Conservation (phyloP, 177 flowering plant genomes). For the Viscum album region DNA sequence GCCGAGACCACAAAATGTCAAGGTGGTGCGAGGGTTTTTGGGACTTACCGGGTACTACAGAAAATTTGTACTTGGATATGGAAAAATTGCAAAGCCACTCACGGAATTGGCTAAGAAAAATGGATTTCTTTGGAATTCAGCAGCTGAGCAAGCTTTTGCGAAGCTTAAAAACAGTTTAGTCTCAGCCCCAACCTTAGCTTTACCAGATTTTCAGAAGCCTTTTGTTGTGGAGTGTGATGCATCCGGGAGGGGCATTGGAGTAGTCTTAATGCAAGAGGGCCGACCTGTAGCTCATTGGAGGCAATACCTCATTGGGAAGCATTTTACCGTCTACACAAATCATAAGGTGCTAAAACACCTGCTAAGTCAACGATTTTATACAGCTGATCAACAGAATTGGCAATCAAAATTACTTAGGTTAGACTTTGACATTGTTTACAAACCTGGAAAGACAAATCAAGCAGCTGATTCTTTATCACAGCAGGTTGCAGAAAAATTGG, state of each 20-base stretch:
- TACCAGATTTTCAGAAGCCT: neutral
- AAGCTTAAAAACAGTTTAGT: neutral
- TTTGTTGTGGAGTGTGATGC: conserved; percentile 5
- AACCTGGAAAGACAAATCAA: neutral
- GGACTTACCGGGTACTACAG: neutral
- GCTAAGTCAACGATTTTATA: too few species aligned
- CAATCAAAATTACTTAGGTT: too few species aligned
- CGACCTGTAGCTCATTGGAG: neutral
- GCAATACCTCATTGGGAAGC: too few species aligned
- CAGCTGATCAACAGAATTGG: too few species aligned
- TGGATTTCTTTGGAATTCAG: neutral
- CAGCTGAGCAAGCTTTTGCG: neutral
- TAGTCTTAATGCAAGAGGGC: neutral
- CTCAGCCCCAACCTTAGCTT: neutral
- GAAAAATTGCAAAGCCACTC: neutral
- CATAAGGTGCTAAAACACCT: neutral
- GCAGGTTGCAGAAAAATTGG: too few species aligned
- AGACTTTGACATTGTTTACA: neutral
- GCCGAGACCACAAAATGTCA: neutral
- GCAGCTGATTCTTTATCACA: too few species aligned
- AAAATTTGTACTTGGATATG: neutral
- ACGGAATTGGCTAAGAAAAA: neutral
- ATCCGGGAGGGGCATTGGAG: neutral
- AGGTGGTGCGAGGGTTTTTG: neutral
- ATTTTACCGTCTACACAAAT: too few species aligned